Evolutionary conservation across 805 yeast species (phyloP), one percentile per base, ranked within the genome.

Genomic region (Candida fluviatilis): DNA sequence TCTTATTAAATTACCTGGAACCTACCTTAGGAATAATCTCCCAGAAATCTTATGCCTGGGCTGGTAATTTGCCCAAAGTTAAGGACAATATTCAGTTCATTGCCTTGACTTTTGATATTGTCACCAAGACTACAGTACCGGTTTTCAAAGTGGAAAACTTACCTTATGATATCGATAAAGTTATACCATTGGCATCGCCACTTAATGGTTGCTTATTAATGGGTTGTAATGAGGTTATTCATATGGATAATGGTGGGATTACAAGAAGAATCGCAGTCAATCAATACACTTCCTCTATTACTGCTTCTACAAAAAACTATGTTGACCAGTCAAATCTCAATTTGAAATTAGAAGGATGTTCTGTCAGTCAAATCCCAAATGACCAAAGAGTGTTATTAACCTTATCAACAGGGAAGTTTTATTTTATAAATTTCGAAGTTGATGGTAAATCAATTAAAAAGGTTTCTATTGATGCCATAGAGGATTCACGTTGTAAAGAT

Each of bases 1-100:
- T 85, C 54, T 58, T 91, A 28, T 60, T 79, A 51, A 82, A 82
- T 39, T 91, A 87, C 53, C 66, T 83, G 46, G 93, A 83, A 41
- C 95, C 97, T 0, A 90, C 97, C 0, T 48, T 88, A 15, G 91
- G 84, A 0, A 69, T 88, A 4, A 54, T 88, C 18, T 74, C 79
- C 37, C 76, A 78, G 23, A 64, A 52, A 33, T 47, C 61, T 13
- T 68, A 74, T 14, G 78, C 89, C 0, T 87, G 96, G 95, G 80
- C 95, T 0, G 96, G 96, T 0, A 71, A 76, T 37, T 60, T 83
- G 24, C 71, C 82, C 2, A 62, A 71, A 35, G 65, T 61, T 4
- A 82, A 78, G 50, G 95, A 87, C 51, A 82, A 78, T 13, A 66
- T 78, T 21, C 68, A 71, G 31, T 75, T 79, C 42, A 64, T 77